These are phyloP conservation scores for Pseudisothecium myosuroides DNA, from an alignment of 225 moss, liverwort and hornwort genomes.

Conservation along the genomic window DNA sequence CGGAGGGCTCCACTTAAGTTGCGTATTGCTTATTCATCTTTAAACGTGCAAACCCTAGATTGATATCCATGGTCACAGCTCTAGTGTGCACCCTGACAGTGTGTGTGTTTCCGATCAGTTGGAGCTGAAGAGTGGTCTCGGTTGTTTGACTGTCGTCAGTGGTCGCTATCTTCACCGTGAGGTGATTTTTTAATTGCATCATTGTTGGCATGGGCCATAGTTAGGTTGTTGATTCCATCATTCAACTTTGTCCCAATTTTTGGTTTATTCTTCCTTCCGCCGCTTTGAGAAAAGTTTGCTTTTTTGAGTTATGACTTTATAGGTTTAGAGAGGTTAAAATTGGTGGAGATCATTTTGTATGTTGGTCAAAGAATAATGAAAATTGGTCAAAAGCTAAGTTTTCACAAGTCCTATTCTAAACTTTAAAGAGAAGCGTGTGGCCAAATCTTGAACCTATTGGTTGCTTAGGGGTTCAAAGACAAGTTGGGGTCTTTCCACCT, in stretches of 20 bases:
- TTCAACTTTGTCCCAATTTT: no score
- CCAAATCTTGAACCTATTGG: not conserved
- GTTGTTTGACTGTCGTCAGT: not conserved
- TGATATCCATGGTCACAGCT: not conserved
- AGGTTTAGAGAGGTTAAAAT: not conserved
- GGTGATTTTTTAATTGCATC: not conserved
- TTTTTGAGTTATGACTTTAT: not conserved
- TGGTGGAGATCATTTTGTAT: not conserved
- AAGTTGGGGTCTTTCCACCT: not conserved
- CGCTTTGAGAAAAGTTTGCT: not conserved
- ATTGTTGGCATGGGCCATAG: not conserved
- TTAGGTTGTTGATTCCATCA: not conserved
- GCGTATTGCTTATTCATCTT: not conserved
- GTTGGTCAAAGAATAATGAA: not conserved
- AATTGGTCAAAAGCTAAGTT: not conserved
- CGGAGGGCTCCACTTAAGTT: not conserved
- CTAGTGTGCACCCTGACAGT: not conserved
- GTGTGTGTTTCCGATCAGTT: not conserved
- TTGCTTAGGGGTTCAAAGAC: not conserved
- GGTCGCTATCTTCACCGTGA: not conserved
- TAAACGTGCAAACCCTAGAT: not conserved
- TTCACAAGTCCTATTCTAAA: not conserved
- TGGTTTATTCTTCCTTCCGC: no score
- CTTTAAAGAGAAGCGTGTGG: not conserved
- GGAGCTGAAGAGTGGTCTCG: not conserved